Conservation (phyloP, 1,284 basidiomycete genomes). For the Austroboletus niveus region DNA sequence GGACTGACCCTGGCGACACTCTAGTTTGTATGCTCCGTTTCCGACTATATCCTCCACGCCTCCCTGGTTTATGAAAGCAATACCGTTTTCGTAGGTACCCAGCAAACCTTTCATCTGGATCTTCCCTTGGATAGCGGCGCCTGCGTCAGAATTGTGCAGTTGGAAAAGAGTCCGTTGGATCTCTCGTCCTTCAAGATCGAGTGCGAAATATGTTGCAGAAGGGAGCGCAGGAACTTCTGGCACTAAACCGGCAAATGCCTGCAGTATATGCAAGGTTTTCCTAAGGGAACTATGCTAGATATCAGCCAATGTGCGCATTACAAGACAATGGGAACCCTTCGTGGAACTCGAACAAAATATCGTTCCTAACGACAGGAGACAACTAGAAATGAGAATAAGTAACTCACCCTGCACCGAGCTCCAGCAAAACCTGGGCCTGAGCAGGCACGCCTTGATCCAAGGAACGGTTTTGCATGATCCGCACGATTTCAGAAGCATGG, state of each 20-base stretch:
- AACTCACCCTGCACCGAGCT: slow-evolving; percentile 87
- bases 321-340: not conserved
- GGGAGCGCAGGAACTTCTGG: slow-evolving; percentile 36
- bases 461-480: slow-evolving; percentile 61
- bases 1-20: slow-evolving; percentile 28
- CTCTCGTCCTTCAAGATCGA: slow-evolving; percentile 89
- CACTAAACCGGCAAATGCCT: slow-evolving; percentile 63
- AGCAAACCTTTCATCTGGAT: slow-evolving; percentile 81
- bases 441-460: slow-evolving; percentile 37
- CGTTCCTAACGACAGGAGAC: not conserved
- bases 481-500: slow-evolving; percentile 65
- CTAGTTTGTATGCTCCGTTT: not conserved
- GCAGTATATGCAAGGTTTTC: slow-evolving; percentile 88
- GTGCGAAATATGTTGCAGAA: slow-evolving; percentile 85
- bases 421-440: slow-evolving; percentile 65
- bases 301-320: slow-evolving; percentile 13
- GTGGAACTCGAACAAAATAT: not conserved
- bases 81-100: slow-evolving; percentile 86
- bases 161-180: slow-evolving; percentile 78
- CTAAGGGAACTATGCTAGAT: slow-evolving; percentile 63
- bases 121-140: slow-evolving; percentile 63
- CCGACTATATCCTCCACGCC: slow-evolving; percentile 40
- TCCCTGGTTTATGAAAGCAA: slow-evolving; percentile 62
- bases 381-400: not conserved
- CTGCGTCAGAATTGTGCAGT: slow-evolving; percentile 64